Conservation (phyloP, 1,139 yeast species). For the Geotrichum fermentans region DNA sequence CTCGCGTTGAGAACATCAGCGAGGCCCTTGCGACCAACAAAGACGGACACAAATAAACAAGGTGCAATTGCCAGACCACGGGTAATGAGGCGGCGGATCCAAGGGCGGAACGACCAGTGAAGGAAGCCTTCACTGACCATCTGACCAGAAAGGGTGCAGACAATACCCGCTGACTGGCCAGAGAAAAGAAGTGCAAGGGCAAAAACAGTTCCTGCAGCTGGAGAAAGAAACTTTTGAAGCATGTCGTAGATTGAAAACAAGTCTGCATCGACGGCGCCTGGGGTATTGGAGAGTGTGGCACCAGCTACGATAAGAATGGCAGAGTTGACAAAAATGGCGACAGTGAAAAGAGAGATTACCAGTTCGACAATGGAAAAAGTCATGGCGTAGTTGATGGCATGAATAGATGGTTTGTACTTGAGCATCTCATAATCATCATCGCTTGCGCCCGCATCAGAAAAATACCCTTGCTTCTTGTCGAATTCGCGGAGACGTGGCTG, state of each 20-base stretch:
- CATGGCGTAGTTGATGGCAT: slow-evolving; percentile 61
- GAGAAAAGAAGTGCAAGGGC: slow-evolving; percentile 69
- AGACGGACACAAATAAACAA: slow-evolving; percentile 51
- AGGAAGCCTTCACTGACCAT: slow-evolving; percentile 80
- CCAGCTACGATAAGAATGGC: slow-evolving; percentile 76
- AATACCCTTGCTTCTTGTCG: slow-evolving; percentile 40
- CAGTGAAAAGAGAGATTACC: slow-evolving; percentile 59
- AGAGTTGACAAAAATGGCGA: slow-evolving; percentile 74
- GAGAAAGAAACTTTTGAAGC: slow-evolving; percentile 53
- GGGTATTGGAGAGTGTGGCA: slow-evolving; percentile 55
- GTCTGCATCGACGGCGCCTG: slow-evolving; percentile 67
- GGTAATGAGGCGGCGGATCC: slow-evolving; percentile 70
- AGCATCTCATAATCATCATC: slow-evolving; percentile 32
- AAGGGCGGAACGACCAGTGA: slow-evolving; percentile 68
- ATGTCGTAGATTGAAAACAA: slow-evolving; percentile 63
- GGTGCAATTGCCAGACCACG: slow-evolving; percentile 70
- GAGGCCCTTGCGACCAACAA: slow-evolving; percentile 63
- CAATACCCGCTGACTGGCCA: slow-evolving; percentile 82
- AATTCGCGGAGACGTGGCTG: slow-evolving; percentile 65
- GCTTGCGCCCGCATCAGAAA: slow-evolving; percentile 41
- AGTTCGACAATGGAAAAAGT: slow-evolving; percentile 64
- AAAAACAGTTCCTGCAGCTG: slow-evolving; percentile 71
- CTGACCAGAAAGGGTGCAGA: slow-evolving; percentile 84
- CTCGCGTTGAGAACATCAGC: slow-evolving; percentile 55
- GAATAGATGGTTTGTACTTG: slow-evolving; percentile 49